Evolutionary conservation across 441 rosid species (phyloP).

Genomic region (Cnidoscolus chayamansa): DNA sequence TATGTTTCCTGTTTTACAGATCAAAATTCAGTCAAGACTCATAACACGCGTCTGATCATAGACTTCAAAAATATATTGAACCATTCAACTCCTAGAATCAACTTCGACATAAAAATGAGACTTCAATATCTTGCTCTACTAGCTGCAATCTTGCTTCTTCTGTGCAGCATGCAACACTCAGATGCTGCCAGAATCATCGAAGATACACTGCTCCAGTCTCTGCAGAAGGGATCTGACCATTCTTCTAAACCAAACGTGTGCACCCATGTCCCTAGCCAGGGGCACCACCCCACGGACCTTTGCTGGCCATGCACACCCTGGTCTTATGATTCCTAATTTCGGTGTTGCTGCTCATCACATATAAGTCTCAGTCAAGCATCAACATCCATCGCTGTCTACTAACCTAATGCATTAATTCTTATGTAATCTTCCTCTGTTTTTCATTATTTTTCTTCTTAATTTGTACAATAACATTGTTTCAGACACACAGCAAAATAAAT

Average conservation of each 20-base stretch:
- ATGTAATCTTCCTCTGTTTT: too few species aligned
- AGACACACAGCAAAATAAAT: too few species aligned
- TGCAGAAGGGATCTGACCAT: slow-evolving; percentile 17
- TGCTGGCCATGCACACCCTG: slow-evolving; percentile 23
- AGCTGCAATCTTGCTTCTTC: background rate
- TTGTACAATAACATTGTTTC: too few species aligned
- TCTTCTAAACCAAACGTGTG: slow-evolving; percentile 20
- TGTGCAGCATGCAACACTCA: background rate
- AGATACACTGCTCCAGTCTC: slow-evolving; percentile 15
- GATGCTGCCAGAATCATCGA: slow-evolving; percentile 1
- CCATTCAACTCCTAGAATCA: too few species aligned
- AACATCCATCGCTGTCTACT: too few species aligned
- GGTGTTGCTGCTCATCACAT: background rate
- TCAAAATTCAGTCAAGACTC: too few species aligned
- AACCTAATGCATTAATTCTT: too few species aligned
- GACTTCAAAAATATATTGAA: too few species aligned
- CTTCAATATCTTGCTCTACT: background rate
- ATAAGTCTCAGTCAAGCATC: too few species aligned
- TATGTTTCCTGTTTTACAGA: too few species aligned
- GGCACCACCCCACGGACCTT: slow-evolving; percentile 18
- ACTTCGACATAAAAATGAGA: background rate
- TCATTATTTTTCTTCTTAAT: too few species aligned
- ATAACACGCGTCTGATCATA: too few species aligned
- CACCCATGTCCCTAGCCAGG: slow-evolving; percentile 3
- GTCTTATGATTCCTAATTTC: background rate